Evolutionary conservation across 1,284 basidiomycete species (phyloP).

Genomic region (Leccinum insolens): DNA sequence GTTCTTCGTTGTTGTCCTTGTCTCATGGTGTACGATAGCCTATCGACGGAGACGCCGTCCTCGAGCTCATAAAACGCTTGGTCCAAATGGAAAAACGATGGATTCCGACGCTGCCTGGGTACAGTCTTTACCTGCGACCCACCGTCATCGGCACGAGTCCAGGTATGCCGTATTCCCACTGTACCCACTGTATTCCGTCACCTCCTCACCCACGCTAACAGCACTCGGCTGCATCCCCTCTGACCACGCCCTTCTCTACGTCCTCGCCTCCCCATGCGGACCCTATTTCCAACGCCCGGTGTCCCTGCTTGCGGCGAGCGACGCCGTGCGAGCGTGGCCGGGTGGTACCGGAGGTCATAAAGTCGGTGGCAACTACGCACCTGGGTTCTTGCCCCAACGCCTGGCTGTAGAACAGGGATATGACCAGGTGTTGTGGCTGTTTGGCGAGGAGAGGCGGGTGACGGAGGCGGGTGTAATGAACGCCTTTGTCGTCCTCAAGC

Average conservation of each 20-base stretch:
- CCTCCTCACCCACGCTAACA: neutral
- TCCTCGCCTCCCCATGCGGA: constrained; percentile 68
- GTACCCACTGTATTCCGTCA: too few species aligned
- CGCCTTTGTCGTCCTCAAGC: constrained; percentile 55
- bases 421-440: constrained; percentile 66
- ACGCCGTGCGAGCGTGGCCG: constrained; percentile 81
- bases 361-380: constrained; percentile 72
- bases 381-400: constrained; percentile 66
- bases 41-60: constrained; percentile 65
- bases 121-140: constrained; percentile 81
- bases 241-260: constrained; percentile 71
- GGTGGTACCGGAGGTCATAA: constrained; percentile 75
- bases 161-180: constrained; percentile 33
- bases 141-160: constrained; percentile 84
- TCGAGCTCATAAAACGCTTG: constrained; percentile 71
- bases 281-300: constrained; percentile 78
- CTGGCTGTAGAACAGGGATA: constrained; percentile 70
- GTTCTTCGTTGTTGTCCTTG: neutral
- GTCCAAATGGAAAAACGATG: constrained; percentile 71
- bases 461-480: constrained; percentile 68
- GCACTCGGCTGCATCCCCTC: constrained; percentile 72
- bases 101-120: constrained; percentile 71
- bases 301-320: constrained; percentile 68
- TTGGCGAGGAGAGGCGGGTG: constrained; percentile 37
- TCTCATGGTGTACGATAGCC: constrained; percentile 39